These are phyloP conservation scores for Stemphylium lycopersici DNA, from an alignment of 2,329 filamentous ascomycete genomes.

Conservation along the genomic window DNA sequence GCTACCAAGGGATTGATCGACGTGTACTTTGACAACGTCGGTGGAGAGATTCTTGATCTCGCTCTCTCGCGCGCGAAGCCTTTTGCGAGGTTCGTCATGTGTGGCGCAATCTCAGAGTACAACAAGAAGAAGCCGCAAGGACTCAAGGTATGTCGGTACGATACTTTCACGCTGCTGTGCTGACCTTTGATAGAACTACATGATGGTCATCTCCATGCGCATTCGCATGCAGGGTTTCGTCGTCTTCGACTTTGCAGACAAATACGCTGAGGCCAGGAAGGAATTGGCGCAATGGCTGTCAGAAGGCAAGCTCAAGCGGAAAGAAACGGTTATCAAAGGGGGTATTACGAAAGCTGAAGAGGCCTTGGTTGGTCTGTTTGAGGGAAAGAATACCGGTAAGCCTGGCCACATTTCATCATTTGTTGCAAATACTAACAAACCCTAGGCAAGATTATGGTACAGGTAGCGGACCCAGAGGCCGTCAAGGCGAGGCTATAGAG, in stretches of 20 bases:
- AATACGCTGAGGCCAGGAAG: constrained; percentile 64
- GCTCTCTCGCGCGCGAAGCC: constrained; percentile 52
- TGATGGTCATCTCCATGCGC: constrained; percentile 53
- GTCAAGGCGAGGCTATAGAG: constrained; percentile 48
- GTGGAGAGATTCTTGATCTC: constrained; percentile 57
- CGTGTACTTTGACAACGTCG: constrained; percentile 60
- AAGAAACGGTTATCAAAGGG: constrained; percentile 74
- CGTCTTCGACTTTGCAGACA: constrained; percentile 68
- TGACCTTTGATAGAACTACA: constrained; percentile 47
- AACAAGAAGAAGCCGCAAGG: constrained; percentile 57
- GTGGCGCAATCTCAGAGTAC: constrained; percentile 54
- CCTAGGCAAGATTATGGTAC: constrained; percentile 62
- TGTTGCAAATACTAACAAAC: constrained; percentile 6
- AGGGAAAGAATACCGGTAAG: constrained; percentile 73
- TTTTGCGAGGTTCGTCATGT: constrained; percentile 52
- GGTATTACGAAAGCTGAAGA: constrained; percentile 69
- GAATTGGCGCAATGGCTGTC: constrained; percentile 71
- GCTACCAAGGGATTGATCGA: constrained; percentile 59
- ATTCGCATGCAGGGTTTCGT: constrained; percentile 65
- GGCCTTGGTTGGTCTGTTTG: constrained; percentile 68
- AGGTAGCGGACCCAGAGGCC: constrained; percentile 48
- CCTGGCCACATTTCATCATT: constrained; percentile 12
- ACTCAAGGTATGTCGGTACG: constrained; percentile 48
- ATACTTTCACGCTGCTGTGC: background rate
- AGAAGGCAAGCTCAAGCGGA: constrained; percentile 72